Evolutionary conservation across 2,329 filamentous ascomycete genomes (phyloP).

Genomic region (Malbranchea cinnamomea): DNA sequence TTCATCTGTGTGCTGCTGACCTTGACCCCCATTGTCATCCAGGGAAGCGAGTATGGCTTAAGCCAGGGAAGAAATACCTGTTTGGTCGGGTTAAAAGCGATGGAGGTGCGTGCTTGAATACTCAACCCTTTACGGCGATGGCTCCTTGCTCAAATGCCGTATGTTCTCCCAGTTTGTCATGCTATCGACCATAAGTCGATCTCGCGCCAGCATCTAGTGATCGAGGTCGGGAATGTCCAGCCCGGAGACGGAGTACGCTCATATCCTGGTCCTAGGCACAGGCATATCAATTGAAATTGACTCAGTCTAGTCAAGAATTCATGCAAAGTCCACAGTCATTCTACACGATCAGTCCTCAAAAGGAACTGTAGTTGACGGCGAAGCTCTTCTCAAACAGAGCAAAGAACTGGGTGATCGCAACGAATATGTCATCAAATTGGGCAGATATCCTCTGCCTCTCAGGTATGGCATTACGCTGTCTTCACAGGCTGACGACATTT

Average conservation of each 20-base stretch:
- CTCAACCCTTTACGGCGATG: constrained; percentile 7
- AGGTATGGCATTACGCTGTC: constrained; percentile 15
- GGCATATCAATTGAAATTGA: too few species aligned
- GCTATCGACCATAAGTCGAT: constrained; percentile 68
- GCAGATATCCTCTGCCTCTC: constrained; percentile 46
- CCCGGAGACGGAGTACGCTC: constrained; percentile 50
- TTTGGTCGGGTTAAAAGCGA: constrained; percentile 60
- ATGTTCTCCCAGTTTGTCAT: constrained; percentile 40
- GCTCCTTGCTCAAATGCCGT: constrained; percentile 4
- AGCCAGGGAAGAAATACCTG: constrained; percentile 70
- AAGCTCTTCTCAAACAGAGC: constrained; percentile 49
- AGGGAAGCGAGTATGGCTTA: constrained; percentile 68
- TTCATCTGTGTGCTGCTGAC: constrained; percentile 7
- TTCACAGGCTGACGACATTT: background rate
- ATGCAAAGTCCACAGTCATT: constrained; percentile 52
- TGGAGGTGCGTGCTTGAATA: constrained; percentile 9
- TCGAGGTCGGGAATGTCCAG: constrained; percentile 52
- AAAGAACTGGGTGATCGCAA: constrained; percentile 19
- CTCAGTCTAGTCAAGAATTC: constrained; percentile 44
- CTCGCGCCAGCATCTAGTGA: constrained; percentile 73
- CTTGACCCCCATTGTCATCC: background rate
- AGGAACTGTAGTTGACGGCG: constrained; percentile 65
- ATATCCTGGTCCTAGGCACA: constrained; percentile 1
- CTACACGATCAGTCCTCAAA: constrained; percentile 74
- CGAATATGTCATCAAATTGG: constrained; percentile 54